Base-by-base conservation (phyloP, 2,329 filamentous ascomycete genomes). In the Aureobasidium sp. region DNA sequence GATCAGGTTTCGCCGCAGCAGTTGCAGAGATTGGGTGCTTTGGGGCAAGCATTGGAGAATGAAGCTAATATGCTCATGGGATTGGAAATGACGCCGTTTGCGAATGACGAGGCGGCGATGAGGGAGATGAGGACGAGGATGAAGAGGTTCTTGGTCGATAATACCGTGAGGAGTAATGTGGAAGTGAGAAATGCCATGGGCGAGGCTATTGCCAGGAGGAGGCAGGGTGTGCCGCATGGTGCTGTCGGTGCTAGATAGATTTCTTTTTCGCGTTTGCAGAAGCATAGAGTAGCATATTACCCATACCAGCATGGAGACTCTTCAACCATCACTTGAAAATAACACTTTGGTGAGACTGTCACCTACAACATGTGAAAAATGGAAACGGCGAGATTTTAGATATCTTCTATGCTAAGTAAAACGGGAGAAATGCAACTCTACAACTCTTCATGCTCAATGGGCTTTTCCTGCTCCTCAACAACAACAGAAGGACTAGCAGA, bases 121-220 rank as follows among this genome's bases (percentile, higher is more conserved):
- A 79, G 79, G 48, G 85, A 84, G 63, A 76, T 95, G 69, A 83
- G 86, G 65, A 81, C 82, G 44, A 89, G 88, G 69, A 83, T 97
- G 76, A 89, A 87, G 75, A 90, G 94, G 69, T 96, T 91, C 82
- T 78, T 97, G 67, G 86, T 97, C 56, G 86, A 95, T 73, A 95
- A 95, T 71, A 92, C 87, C 15, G 88, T 95, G 64, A 82, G 85
- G 67, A 85, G 83, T 52, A 89, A 93, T 74, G 87, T 87, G 0
- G 90, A 93, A 76, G 93, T 97, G 9, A 83, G 87, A 67, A 87
- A 90, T 73, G 91, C 91, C 0, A 80, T 96, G 67, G 86, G 85
- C 27, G 82, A 80, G 63, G 85, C 86, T 31, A 76, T 92, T 62
- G 81, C 84, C 86, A 44, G 56, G 53, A 58, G 56, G 47, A 52